Evolutionary conservation across 331 rosid species (phyloP), one percentile per base, ranked within the genome.

Genomic region (Rosa hybrid): DNA sequence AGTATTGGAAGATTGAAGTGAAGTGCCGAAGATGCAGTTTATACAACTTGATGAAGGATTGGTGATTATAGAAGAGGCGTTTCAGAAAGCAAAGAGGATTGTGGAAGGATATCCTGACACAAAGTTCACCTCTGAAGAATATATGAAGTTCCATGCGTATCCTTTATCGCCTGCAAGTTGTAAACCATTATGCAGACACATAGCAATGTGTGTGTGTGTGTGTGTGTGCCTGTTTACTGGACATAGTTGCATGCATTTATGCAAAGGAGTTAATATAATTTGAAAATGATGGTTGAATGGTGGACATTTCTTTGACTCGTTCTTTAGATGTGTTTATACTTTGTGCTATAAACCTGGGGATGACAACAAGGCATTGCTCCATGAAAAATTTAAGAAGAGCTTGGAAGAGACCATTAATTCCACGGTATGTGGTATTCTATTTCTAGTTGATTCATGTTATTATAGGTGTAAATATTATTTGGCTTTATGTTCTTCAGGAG

Each of bases 331-430:
- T 70, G 74, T 70, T 44, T 70, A 70, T 21, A 45, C 54, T 45
- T 45, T 70, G 74, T 44, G 74, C 11, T 70, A 70, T 45, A 70
- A 45, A 45, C 74, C 74, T 23, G 56, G 38, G 54, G 56, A 70
- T 70, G 54, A 17, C 16, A 44, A 70, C 54, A 45, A 70, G 74
- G 38, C 4, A 2, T 6, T 70, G 8, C 56, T 70, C 5, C 18
- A 20, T 11, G 74, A 46, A 11, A 44, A 6, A 25, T 70, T 70
- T 45, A 70, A 23, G 56, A 45, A 2, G 39, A 42, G 53, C 74
- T 70, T 70, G 74, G 74, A 70, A 70, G 74, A 70, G 12, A 70
- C 20, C 56, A 70, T 70, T 27, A 44, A n/a, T 42, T 70, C 74
- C 20, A 44, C 34, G 2, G 74, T 70, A 70, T 44, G 56, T 45